Evolutionary conservation across 208 protist genomes (phyloP).

Genomic region (Leishmania aethiopica): DNA sequence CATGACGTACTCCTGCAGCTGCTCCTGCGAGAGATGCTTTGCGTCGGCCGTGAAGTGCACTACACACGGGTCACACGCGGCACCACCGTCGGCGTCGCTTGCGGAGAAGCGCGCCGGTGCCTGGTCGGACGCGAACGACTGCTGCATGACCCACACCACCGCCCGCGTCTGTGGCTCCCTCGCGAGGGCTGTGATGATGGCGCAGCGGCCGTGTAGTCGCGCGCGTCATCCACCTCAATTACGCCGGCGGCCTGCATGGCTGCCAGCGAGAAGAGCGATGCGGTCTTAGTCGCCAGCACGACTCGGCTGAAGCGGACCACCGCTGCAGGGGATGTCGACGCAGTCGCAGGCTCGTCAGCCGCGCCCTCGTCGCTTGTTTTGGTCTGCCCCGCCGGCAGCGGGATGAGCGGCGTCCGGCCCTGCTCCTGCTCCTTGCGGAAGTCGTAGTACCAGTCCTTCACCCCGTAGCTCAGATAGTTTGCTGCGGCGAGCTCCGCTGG

Average conservation of each 20-base stretch:
- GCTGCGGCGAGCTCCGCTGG: slow-evolving; percentile 38
- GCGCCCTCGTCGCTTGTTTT: neutral
- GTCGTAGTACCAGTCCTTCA: slow-evolving; percentile 38
- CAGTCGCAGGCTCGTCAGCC: neutral
- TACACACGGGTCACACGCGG: slow-evolving; percentile 28
- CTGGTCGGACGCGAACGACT: slow-evolving; percentile 52
- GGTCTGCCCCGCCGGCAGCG: neutral
- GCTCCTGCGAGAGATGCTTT: slow-evolving; percentile 30
- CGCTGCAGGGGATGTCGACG: neutral
- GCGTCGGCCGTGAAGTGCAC: slow-evolving; percentile 80
- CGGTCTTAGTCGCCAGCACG: slow-evolving; percentile 41
- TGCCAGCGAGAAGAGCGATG: slow-evolving; percentile 48
- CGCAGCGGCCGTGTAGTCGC: slow-evolving; percentile 27
- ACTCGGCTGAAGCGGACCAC: slow-evolving; percentile 51
- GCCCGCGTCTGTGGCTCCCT: slow-evolving; percentile 30
- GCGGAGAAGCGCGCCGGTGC: slow-evolving; percentile 22
- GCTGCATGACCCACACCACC: slow-evolving; percentile 69
- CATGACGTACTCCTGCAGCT: slow-evolving; percentile 54
- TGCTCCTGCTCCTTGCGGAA: slow-evolving; percentile 32
- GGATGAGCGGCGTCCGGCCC: slow-evolving; percentile 26
- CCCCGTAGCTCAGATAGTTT: slow-evolving; percentile 17
- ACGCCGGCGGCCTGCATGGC: slow-evolving; percentile 21
- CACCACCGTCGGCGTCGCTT: neutral
- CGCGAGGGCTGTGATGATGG: slow-evolving; percentile 49
- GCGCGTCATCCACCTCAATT: slow-evolving; percentile 6